Base-by-base conservation (phyloP, 768 basidiomycete species). In the Psilocybe cyanescens region DNA sequence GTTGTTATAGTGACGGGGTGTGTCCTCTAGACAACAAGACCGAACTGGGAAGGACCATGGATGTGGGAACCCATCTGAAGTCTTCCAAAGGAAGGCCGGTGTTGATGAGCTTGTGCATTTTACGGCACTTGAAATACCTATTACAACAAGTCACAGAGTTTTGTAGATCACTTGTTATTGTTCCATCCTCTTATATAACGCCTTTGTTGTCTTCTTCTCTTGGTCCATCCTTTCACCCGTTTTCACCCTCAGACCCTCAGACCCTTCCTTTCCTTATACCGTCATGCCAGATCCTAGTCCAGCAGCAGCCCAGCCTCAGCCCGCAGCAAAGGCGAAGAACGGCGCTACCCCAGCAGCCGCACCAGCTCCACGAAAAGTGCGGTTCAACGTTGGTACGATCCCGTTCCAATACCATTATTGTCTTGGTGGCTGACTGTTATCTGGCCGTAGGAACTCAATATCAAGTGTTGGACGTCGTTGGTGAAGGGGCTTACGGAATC, bases 401-500 rank as follows among this genome's bases (percentile, higher is more conserved):
- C 47, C 33, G 60, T 33, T 57, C 41, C 45, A 55, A 39, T 55
- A 44, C 52, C 58, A 57, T 41, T 58, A 46, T 47, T 19, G 41
- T 59, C 24, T 57, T 56, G 63, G 52, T 62, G 17, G 33, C 51
- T 53, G 30, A 57, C 39, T 50, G 17, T 58, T 47, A 41, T 53
- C 33, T 61, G 31, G 57, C 9, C 29, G 46, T 63, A 87, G 90
- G 90, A 45, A 86, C 86, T 37, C 89, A 91, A 76, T 94, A 94
- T 70, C 87, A 92, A 73, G 90, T 94, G 29, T 84, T 92, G 65
- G 90, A 92, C 79, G 89, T 92, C 70, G 91, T 95, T 59, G 92
- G 92, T 52, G 92, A 94, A 72, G 92, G 95, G 28, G 95, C 95
- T 55, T 96, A 97, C 71, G 97, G 97, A 54, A 92, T 97, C 70